Evolutionary conservation across 805 yeast species (phyloP).

Genomic region (Blastobotrys parvus): DNA sequence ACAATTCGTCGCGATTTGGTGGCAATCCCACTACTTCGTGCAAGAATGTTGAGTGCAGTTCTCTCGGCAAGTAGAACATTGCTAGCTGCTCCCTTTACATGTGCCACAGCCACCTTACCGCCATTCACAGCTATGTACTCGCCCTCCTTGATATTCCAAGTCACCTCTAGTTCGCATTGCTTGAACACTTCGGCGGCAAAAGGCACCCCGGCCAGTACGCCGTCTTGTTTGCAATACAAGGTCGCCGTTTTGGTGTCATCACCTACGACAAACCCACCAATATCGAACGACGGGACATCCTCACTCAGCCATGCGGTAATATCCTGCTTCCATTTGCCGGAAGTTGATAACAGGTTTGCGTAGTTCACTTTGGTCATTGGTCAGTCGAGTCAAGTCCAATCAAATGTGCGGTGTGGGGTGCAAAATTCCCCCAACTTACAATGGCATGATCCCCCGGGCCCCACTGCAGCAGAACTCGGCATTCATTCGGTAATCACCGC

Average conservation of each 20-base stretch:
- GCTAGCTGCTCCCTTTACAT: conserved; percentile 71
- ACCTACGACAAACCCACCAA: conserved; percentile 95
- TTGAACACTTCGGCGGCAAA: conserved; percentile 78
- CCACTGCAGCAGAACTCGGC: no score
- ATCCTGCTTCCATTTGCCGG: conserved; percentile 75
- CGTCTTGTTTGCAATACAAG: conserved; percentile 70
- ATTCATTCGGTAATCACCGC: no score
- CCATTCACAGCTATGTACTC: conserved; percentile 37
- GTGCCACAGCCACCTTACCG: conserved; percentile 66
- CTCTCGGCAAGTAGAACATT: conserved; percentile 78
- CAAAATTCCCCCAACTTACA: no score
- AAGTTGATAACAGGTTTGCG: conserved; percentile 48
- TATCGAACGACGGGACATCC: conserved; percentile 90
- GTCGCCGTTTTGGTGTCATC: conserved; percentile 60
- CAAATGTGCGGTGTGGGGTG: no score
- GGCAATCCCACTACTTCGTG: conserved; percentile 83
- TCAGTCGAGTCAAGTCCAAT: no score
- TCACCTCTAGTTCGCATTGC: conserved; percentile 63
- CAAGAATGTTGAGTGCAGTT: conserved; percentile 70
- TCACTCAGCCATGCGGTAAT: conserved; percentile 71
- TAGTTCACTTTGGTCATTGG: background rate
- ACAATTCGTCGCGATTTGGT: conserved; percentile 57
- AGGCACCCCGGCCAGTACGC: conserved; percentile 78
- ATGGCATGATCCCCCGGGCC: no score
- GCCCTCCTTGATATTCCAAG: conserved; percentile 76